Evolutionary conservation across 2,329 filamentous ascomycete species (phyloP).

Genomic region (Colletotrichum coccodes): DNA sequence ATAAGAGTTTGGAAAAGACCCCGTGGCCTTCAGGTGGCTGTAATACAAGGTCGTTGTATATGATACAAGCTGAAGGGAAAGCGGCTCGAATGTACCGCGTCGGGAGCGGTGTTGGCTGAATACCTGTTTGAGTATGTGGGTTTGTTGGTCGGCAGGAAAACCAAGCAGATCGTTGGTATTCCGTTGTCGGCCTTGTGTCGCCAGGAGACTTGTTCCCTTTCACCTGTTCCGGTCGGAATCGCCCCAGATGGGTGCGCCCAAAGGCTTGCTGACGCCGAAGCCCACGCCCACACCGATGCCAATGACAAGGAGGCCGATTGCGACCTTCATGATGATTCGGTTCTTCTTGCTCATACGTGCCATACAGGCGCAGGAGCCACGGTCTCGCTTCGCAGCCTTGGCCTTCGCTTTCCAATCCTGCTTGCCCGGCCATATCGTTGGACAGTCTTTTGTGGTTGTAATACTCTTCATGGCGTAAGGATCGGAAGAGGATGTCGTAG

Average conservation of each 20-base stretch:
- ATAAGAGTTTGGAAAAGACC: not conserved
- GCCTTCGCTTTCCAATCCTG: slow-evolving; percentile 70
- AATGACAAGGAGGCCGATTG: slow-evolving; percentile 61
- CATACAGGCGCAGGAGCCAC: slow-evolving; percentile 62
- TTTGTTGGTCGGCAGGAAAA: not conserved
- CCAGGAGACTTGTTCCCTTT: not conserved
- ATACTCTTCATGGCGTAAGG: slow-evolving; percentile 46
- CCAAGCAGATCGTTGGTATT: not conserved
- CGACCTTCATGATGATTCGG: slow-evolving; percentile 64
- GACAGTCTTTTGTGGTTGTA: slow-evolving; percentile 57
- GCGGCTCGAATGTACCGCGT: slow-evolving; percentile 20
- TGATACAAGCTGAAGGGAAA: slow-evolving; percentile 29
- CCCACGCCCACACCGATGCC: slow-evolving; percentile 66
- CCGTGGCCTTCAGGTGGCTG: slow-evolving; percentile 8
- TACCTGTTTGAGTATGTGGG: slow-evolving; percentile 10
- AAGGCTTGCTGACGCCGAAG: slow-evolving; percentile 69
- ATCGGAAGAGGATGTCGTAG: slow-evolving; percentile 44
- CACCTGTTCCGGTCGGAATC: not conserved
- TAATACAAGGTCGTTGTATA: slow-evolving; percentile 23
- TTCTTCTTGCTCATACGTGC: slow-evolving; percentile 64
- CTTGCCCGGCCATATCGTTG: slow-evolving; percentile 67
- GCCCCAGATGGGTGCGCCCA: slow-evolving; percentile 69
- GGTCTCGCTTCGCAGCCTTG: slow-evolving; percentile 63
- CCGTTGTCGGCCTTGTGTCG: not conserved
- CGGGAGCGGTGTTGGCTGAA: not conserved